A percentile compares a stretch with the other conserved stretches of the same genome.
These are phyloP conservation scores for Saccharomyces pastorianus DNA, from an alignment of 1,139 yeast genomes.

Conservation along the genomic window DNA sequence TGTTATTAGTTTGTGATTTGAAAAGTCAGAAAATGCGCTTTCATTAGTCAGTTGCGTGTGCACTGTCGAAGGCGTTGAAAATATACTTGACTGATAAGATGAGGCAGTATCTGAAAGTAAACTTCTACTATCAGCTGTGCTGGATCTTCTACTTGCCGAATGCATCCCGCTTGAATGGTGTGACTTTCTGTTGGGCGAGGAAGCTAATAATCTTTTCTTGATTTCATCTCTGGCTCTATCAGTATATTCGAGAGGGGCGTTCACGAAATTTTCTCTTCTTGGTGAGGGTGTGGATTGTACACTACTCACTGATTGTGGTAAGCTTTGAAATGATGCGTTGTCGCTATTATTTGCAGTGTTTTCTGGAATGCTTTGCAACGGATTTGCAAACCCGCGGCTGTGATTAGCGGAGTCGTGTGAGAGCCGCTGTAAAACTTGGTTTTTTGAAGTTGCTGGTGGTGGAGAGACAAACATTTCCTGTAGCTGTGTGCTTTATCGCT, in stretches of 20 bases:
- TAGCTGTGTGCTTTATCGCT: background rate
- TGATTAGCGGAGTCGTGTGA: background rate
- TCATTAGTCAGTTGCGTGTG: conserved; percentile 9
- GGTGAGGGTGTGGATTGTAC: background rate
- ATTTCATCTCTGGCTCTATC: conserved; percentile 37
- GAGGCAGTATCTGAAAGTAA: conserved; percentile 20
- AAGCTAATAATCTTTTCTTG: conserved; percentile 27
- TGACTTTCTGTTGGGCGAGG: background rate
- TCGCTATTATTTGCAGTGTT: background rate
- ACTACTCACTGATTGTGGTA: background rate
- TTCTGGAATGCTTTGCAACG: background rate
- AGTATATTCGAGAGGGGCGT: conserved; percentile 36
- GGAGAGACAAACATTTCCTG: conserved; percentile 28
- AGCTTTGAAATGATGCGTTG: background rate
- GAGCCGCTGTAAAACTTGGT: conserved; percentile 9
- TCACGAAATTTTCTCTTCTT: conserved; percentile 20
- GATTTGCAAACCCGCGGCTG: background rate
- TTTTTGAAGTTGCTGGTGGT: conserved; percentile 26
- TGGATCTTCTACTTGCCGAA: conserved; percentile 3
- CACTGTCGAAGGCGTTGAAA: conserved; percentile 22
- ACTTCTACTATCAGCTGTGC: conserved; percentile 13
- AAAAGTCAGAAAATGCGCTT: conserved; percentile 3
- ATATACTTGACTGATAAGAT: conserved; percentile 24
- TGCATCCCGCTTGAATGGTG: background rate
- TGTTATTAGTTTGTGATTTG: conserved; percentile 11